phyloP scores from a whole-genome alignment of 1,284 basidiomycete species.

The Ustilago bromivora region DNA sequence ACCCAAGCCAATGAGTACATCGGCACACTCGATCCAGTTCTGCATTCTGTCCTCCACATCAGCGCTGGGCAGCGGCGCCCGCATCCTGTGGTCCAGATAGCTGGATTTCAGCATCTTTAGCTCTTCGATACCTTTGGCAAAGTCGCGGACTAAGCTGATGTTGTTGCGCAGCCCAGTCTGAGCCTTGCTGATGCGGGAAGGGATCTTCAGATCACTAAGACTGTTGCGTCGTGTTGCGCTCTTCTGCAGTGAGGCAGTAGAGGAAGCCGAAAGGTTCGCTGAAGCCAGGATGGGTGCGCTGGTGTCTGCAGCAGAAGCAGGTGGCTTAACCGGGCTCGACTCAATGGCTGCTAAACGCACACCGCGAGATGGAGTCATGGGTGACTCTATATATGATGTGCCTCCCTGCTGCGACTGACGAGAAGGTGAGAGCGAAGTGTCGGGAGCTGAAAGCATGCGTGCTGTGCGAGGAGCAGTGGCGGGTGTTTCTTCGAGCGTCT shows the following conservation, averaged over 20 bases:
- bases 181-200: constrained; percentile 56
- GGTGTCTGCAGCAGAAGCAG: constrained; percentile 3
- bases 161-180: constrained; percentile 53
- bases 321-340: neutral
- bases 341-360: neutral
- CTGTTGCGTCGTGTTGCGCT: constrained; percentile 45
- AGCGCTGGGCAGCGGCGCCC: neutral
- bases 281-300: constrained; percentile 10
- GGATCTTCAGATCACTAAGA: constrained; percentile 59
- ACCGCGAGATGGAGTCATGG: neutral
- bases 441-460: constrained; percentile 18
- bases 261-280: neutral
- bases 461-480: neutral
- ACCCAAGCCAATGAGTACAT: constrained; percentile 57
- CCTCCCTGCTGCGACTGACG: neutral
- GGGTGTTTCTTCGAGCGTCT: constrained; percentile 13
- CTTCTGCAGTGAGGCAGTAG: constrained; percentile 9
- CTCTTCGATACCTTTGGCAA: constrained; percentile 59
- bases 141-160: constrained; percentile 54
- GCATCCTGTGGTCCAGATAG: constrained; percentile 36
- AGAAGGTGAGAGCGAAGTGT: constrained; percentile 12
- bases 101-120: constrained; percentile 48
- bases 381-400: neutral
- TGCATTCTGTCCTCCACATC: constrained; percentile 17
- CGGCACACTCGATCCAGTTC: constrained; percentile 61